These are phyloP conservation scores for Magnolia sinica DNA, from an alignment of 164 flowering plant genomes.

Conservation along the genomic window DNA sequence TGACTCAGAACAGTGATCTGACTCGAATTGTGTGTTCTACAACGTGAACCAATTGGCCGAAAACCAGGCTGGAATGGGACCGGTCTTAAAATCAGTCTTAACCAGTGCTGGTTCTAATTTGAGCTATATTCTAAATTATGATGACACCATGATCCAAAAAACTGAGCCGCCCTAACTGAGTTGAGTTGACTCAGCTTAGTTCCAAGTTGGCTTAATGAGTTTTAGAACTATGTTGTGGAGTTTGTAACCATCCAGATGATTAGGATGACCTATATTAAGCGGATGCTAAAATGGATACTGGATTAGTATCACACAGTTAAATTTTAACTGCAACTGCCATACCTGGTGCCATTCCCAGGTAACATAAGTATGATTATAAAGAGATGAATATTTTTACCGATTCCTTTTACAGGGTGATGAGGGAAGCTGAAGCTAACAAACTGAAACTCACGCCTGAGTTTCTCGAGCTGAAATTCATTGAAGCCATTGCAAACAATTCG, in stretches of 20 bases:
- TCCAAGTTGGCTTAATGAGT: neutral
- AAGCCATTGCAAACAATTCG: conserved; percentile 78
- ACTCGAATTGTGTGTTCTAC: too few species aligned
- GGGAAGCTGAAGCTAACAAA: conserved; percentile 90
- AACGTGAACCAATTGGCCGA: too few species aligned
- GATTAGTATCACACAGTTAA: too few species aligned
- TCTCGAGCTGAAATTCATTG: conserved; percentile 84
- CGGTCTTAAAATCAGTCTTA: too few species aligned
- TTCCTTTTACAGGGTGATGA: conserved; percentile 44
- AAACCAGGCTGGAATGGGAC: too few species aligned
- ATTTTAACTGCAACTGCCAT: too few species aligned
- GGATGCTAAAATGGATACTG: neutral
- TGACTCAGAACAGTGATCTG: too few species aligned
- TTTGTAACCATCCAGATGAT: neutral
- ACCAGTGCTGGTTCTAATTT: too few species aligned
- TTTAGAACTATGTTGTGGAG: neutral
- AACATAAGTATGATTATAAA: neutral
- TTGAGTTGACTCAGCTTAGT: neutral
- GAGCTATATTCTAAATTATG: too few species aligned
- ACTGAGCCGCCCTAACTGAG: neutral
- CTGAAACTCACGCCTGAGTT: conserved; percentile 80
- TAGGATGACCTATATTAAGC: neutral
- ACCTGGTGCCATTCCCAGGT: too few species aligned
- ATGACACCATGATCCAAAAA: too few species aligned
- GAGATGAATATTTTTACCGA: neutral